Evolutionary conservation across 805 yeast genomes (phyloP).

Genomic region (Grigorovia yakushimaensis): DNA sequence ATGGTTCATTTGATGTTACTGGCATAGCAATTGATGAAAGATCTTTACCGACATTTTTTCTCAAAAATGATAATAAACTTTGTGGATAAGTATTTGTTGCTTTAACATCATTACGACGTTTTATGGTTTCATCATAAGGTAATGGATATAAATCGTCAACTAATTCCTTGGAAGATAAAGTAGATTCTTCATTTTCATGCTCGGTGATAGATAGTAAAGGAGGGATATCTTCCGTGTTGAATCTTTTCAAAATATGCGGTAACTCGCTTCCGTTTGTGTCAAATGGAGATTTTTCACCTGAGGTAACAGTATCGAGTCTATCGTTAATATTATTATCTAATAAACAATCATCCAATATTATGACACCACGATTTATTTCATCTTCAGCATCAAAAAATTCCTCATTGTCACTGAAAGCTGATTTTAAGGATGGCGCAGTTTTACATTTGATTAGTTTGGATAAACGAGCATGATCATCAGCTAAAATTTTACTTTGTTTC

Average conservation of each 20-base stretch:
- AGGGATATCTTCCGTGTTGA: neutral
- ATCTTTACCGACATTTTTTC: constrained; percentile 91
- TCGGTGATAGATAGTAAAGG: neutral
- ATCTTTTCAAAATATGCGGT: neutral
- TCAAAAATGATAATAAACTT: constrained; percentile 62
- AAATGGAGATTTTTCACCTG: neutral
- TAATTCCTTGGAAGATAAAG: neutral
- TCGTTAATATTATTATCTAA: constrained; percentile 4
- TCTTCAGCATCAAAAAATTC: constrained; percentile 67
- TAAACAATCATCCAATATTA: constrained; percentile 38
- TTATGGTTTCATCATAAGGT: constrained; percentile 35
- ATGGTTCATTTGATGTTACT: constrained; percentile 86
- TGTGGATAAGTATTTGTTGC: constrained; percentile 67
- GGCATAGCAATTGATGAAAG: constrained; percentile 83
- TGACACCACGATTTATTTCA: constrained; percentile 39
- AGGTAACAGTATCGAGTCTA: neutral
- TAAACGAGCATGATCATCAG: constrained; percentile 11
- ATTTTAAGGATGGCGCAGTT: constrained; percentile 12
- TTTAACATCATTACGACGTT: constrained; percentile 50
- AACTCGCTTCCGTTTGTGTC: neutral
- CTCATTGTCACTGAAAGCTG: constrained; percentile 35
- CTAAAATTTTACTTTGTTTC: constrained; percentile 14
- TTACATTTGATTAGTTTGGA: constrained; percentile 9
- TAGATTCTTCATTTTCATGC: neutral
- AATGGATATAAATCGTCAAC: constrained; percentile 52